These are phyloP conservation scores for Cryptomeria japonica DNA, from an alignment of 75 land plant genomes.

Conservation along the genomic window DNA sequence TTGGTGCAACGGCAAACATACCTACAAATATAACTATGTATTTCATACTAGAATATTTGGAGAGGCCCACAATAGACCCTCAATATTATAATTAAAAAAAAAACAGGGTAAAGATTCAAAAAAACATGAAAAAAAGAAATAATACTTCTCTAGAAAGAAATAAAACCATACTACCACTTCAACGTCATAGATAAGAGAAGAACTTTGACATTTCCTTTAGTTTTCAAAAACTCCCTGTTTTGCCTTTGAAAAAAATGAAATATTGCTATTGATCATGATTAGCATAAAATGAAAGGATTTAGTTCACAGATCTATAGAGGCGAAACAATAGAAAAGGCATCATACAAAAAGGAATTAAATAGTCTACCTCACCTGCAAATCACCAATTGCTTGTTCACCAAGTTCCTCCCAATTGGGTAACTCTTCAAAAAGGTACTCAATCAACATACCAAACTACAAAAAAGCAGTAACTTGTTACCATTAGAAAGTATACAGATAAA, in stretches of 20 bases:
- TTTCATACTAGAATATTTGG: no score
- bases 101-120: not conserved
- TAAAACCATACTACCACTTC: not conserved
- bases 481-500: not conserved
- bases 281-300: not conserved
- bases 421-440: slow-evolving; percentile 84
- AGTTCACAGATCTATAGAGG: not conserved
- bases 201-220: not conserved
- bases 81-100: no score
- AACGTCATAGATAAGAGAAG: not conserved
- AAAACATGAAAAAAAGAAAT: not conserved
- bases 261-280: not conserved
- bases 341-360: not conserved
- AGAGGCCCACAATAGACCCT: no score
- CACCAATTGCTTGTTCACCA: slow-evolving; percentile 79
- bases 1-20: no score
- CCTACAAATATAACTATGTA: no score
- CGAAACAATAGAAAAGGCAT: not conserved
- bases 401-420: slow-evolving; percentile 88
- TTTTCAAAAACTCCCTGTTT: not conserved
- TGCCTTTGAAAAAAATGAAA: not conserved
- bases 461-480: not conserved
- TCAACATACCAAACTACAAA: slow-evolving; percentile 97
- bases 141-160: not conserved
- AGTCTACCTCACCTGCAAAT: slow-evolving; percentile 67